These are phyloP conservation scores for Cytospora leucostoma DNA, from an alignment of 2,329 filamentous ascomycete genomes.

Conservation along the genomic window DNA sequence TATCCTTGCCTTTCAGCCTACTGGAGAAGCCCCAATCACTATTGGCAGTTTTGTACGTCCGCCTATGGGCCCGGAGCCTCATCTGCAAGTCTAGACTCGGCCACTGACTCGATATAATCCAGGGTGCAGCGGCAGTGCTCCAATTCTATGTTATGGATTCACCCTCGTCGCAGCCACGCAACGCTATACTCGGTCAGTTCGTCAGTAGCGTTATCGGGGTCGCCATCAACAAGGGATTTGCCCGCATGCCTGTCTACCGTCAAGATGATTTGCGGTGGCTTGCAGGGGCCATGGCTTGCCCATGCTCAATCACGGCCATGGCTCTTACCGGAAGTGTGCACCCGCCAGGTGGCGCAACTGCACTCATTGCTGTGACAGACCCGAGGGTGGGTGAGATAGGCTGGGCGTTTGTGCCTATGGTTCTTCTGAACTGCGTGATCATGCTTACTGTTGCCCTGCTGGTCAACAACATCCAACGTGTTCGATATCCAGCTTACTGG, in stretches of 20 bases:
- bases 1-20: constrained; percentile 52
- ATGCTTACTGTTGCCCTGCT: constrained; percentile 65
- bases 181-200: constrained; percentile 67
- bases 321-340: constrained; percentile 70
- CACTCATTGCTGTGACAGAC: constrained; percentile 66
- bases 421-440: constrained; percentile 60
- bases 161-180: constrained; percentile 72
- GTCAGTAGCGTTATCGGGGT: constrained; percentile 64
- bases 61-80: background rate
- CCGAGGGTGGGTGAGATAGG: constrained; percentile 56
- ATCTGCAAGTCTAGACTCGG: background rate
- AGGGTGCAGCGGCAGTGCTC: constrained; percentile 76
- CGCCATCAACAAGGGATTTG: constrained; percentile 65
- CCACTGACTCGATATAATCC: constrained; percentile 3
- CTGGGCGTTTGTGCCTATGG: constrained; percentile 68
- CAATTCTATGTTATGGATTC: constrained; percentile 73
- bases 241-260: constrained; percentile 41
- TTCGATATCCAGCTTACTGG: constrained; percentile 68
- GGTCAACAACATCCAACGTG: constrained; percentile 68
- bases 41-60: constrained; percentile 68
- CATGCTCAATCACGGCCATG: constrained; percentile 65
- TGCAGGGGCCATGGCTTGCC: constrained; percentile 66
- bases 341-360: constrained; percentile 74
- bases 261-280: constrained; percentile 61
- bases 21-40: constrained; percentile 59